Evolutionary conservation across 768 basidiomycete genomes (phyloP), one percentile per base, ranked within the genome.

Genomic region (Collybiopsis luxurians): DNA sequence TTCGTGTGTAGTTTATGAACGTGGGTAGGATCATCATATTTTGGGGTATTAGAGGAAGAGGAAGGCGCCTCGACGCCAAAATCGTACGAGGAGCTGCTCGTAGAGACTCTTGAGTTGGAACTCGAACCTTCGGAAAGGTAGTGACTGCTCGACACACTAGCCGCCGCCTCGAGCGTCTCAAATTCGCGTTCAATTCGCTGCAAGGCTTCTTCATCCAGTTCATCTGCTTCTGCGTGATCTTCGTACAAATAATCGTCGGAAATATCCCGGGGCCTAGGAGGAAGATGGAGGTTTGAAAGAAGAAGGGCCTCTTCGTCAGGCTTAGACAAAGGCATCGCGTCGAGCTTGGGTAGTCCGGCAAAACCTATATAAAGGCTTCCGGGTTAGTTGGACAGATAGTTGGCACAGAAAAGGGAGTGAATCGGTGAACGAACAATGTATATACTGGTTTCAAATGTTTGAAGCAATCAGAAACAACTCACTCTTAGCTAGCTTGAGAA

Each of bases 401-500:
- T n/a, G n/a, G n/a, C n/a, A n/a, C n/a, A 34, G 31, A 13, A 13
- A 15, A 38, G 5, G 1, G 55, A 36, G 34, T 43, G 45, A 60
- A 49, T n/a, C 42, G 62, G 55, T 36, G 19, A 42, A 60, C 28
- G 40, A 30, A 10, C 15, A 2, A 7, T 12, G 30, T 38, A 24
- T 45, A 27, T 43, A 46, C 21, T n/a, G n/a, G n/a, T n/a, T n/a
- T n/a, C n/a, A n/a, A n/a, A n/a, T n/a, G n/a, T n/a, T n/a, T n/a
- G n/a, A n/a, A n/a, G 42, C 36, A 45, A 21, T 24, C 19, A 6
- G 6, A 5, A 34, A 34, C 5, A 34, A 34, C 67, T 30, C 62
- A 92, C 92, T 77, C 79, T 87, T 91, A 10, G 93, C 94, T 31
- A 95, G 67, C 12, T 79, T 79, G 38, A 94, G 75, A 62, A 95